phyloP scores from a whole-genome alignment of 768 basidiomycete genomes.

The Dentipellis sp. region DNA sequence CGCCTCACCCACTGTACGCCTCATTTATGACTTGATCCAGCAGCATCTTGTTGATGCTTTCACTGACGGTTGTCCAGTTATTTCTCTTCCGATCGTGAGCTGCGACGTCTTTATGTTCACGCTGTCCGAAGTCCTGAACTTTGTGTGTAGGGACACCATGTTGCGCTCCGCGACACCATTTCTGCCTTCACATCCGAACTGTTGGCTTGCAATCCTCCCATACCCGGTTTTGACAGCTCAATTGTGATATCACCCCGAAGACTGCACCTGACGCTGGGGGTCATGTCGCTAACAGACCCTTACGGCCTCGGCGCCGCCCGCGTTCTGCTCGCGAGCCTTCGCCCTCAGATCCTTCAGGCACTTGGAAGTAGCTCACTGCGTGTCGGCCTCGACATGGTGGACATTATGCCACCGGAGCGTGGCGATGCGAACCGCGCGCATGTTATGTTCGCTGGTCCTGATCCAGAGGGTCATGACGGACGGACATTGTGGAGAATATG shows the following conservation, averaged over 20 bases:
- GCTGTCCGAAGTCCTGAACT: background rate
- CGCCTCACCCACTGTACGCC: background rate
- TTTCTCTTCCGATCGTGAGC: background rate
- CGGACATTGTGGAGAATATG: constrained; percentile 23
- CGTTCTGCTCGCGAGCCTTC: constrained; percentile 17
- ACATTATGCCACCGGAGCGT: constrained; percentile 37
- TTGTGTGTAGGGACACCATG: constrained; percentile 22
- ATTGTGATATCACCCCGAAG: constrained; percentile 48
- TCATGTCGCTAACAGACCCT: constrained; percentile 45
- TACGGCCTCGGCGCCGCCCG: constrained; percentile 14
- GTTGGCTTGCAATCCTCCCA: constrained; percentile 21
- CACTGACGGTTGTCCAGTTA: background rate
- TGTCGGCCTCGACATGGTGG: constrained; percentile 37
- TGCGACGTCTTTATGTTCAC: background rate
- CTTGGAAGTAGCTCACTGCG: constrained; percentile 24
- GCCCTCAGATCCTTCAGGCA: constrained; percentile 33
- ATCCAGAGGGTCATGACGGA: constrained; percentile 23
- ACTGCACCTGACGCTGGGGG: constrained; percentile 69
- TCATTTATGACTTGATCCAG: background rate
- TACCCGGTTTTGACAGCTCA: constrained; percentile 47
- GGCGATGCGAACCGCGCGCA: constrained; percentile 34
- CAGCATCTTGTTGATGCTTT: background rate
- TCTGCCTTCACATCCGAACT: constrained; percentile 21
- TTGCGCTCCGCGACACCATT: constrained; percentile 19
- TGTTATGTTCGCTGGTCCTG: constrained; percentile 49